Evolutionary conservation across 2,329 filamentous ascomycete genomes (phyloP).

Genomic region (Colletotrichum chrysophilum): DNA sequence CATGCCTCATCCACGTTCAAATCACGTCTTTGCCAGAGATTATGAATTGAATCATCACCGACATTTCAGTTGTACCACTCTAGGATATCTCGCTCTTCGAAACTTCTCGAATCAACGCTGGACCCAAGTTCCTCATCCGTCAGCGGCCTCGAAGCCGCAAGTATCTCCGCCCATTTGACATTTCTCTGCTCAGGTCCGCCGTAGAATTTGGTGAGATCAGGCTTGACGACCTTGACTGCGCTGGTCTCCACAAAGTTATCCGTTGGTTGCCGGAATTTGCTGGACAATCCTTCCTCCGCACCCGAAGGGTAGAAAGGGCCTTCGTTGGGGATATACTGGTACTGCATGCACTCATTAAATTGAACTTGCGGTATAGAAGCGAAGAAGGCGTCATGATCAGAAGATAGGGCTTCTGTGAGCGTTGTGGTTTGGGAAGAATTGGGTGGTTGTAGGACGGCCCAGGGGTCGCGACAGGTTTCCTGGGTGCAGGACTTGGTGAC

Average conservation of each 20-base stretch:
- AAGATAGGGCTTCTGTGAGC: neutral
- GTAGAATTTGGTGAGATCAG: neutral
- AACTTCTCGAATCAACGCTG: neutral
- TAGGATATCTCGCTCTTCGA: neutral
- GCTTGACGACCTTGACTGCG: neutral
- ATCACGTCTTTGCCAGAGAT: neutral
- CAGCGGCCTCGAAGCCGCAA: neutral
- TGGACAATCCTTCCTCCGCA: neutral
- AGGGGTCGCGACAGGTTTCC: conserved; percentile 27
- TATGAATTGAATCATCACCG: neutral
- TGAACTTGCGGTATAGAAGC: neutral
- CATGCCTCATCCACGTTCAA: neutral
- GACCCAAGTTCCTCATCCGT: neutral
- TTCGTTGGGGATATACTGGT: neutral
- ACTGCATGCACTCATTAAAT: neutral
- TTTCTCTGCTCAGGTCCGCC: neutral
- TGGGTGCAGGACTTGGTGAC: conserved; percentile 30
- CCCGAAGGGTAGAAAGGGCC: neutral
- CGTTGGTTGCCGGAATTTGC: neutral
- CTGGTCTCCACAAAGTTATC: neutral
- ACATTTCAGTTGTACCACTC: neutral
- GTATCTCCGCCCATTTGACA: neutral
- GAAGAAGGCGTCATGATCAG: neutral
- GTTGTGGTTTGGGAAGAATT: neutral
- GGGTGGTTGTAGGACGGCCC: conserved; percentile 20